These are phyloP conservation scores for Trifolium subterraneum DNA, from an alignment of 306 rosid genomes.

Conservation along the genomic window DNA sequence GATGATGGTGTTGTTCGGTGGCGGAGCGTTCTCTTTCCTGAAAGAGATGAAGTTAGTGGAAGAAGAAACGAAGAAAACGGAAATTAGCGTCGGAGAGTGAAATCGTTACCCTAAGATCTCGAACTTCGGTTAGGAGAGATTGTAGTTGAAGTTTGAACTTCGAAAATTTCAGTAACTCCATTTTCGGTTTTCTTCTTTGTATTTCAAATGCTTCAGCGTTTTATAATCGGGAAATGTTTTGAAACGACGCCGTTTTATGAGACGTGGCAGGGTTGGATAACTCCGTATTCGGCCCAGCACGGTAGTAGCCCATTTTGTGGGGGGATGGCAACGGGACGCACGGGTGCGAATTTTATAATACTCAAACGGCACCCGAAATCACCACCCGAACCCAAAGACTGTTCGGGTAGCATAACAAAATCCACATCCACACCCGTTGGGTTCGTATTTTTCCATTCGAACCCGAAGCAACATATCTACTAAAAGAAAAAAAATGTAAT, in stretches of 20 bases:
- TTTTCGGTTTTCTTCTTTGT: conserved; percentile 25
- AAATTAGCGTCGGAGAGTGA: neutral
- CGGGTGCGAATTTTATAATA: too few relatives aligned
- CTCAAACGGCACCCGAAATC: too few relatives aligned
- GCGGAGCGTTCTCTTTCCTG: conserved; percentile 78
- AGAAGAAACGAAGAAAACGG: conserved; percentile 22
- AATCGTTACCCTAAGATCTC: conserved; percentile 68
- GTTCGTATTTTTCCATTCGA: too few relatives aligned
- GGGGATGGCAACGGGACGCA: too few relatives aligned
- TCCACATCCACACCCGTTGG: too few relatives aligned
- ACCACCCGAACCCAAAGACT: too few relatives aligned
- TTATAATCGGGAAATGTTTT: neutral
- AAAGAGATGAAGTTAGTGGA: conserved; percentile 37
- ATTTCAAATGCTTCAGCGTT: neutral
- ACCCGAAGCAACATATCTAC: too few relatives aligned
- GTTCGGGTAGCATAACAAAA: too few relatives aligned
- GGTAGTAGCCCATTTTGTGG: too few relatives aligned
- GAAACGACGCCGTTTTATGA: conserved; percentile 28
- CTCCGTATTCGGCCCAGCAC: too few relatives aligned
- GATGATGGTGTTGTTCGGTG: conserved; percentile 57
- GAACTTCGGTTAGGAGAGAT: conserved; percentile 66
- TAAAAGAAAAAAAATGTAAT: too few relatives aligned
- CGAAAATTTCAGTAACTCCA: conserved; percentile 75
- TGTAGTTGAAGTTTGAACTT: conserved; percentile 81
- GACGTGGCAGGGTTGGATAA: neutral